phyloP scores from a whole-genome alignment of 2,329 filamentous ascomycete species.

The Chrysosporium keratinophilum region DNA sequence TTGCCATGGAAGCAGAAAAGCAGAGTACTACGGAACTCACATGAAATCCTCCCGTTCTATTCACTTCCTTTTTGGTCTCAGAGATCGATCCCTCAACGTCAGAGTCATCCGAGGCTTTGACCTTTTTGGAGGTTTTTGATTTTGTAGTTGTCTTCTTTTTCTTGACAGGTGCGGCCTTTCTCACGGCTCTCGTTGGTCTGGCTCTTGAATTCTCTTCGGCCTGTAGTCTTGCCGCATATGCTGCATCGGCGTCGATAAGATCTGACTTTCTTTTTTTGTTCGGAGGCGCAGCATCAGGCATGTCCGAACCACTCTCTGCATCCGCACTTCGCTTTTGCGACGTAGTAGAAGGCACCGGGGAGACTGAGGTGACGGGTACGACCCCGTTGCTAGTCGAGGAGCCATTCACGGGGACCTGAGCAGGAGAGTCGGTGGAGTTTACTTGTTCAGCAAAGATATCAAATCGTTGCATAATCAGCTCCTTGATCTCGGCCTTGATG shows the following conservation, averaged over 20 bases:
- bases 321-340: constrained; percentile 35
- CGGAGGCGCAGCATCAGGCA: constrained; percentile 30
- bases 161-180: constrained; percentile 50
- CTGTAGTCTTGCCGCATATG: constrained; percentile 76
- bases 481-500: constrained; percentile 55
- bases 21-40: constrained; percentile 36
- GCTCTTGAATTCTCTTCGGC: constrained; percentile 77
- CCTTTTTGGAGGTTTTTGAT: constrained; percentile 52
- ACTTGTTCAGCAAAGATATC: constrained; percentile 49
- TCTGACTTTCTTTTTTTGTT: constrained; percentile 59
- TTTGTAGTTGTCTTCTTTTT: constrained; percentile 51
- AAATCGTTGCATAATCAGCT: constrained; percentile 62
- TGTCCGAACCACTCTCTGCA: constrained; percentile 34
- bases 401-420: constrained; percentile 29
- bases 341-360: constrained; percentile 26
- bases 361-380: constrained; percentile 22
- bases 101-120: constrained; percentile 69
- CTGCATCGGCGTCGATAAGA: constrained; percentile 69
- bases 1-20: neutral
- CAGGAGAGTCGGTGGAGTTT: constrained; percentile 13
- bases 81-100: constrained; percentile 57
- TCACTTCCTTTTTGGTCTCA: constrained; percentile 50
- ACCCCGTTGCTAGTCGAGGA: constrained; percentile 1
- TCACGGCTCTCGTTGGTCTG: constrained; percentile 66
- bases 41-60: constrained; percentile 82